Base-by-base conservation (phyloP, 2,329 filamentous ascomycete species). In the Drechslerella dactyloides region DNA sequence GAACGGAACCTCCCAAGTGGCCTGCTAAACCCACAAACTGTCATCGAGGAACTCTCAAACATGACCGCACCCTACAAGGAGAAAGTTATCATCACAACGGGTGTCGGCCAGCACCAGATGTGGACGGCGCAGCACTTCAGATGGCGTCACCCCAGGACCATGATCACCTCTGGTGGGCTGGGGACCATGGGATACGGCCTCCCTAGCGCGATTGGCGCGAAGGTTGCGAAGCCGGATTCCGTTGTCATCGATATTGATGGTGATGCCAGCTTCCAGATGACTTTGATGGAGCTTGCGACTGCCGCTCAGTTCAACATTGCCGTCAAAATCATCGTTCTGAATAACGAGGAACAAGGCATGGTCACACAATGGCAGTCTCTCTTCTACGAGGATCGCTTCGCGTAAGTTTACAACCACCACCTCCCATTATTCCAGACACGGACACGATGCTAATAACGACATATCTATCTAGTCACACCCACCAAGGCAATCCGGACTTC, bases 181-280 rank as follows among this genome's bases (percentile, higher is more conserved):
- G 92, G 93, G 73, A 96, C 91, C 17, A 97, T 97, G 94, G 94
- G 94, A 68, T 97, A 86, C 81, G 94, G 94, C 79, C 86, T 99
- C 48, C 94, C 94, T 23, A 90, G 93, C 23, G 93, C 94, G 74
- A 97, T 97, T 75, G 94, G 94, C 74, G 93, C 92, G 77, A 97
- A 97, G 84, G 93, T 96, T 55, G 90, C 88, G 17, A 84, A 85
- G 51, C 88, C 89, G 1, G 90, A 96, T 57, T 87, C 90, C 73
- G 86, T 96, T 56, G 93, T 97, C 72, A 87, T 97, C 69, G 93
- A 97, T 80, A 96, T 97, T 77, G 94, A 99, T 79, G 94, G 94
- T 74, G 94, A 97, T 79, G 94, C 93, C n/a, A 97, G 93, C 2
- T 97, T 99, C 84, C 91, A 91, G 84, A 97, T 99, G 94, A 97